Evolutionary conservation across 768 basidiomycete species (phyloP).

Genomic region (Leccinum uliginosum): DNA sequence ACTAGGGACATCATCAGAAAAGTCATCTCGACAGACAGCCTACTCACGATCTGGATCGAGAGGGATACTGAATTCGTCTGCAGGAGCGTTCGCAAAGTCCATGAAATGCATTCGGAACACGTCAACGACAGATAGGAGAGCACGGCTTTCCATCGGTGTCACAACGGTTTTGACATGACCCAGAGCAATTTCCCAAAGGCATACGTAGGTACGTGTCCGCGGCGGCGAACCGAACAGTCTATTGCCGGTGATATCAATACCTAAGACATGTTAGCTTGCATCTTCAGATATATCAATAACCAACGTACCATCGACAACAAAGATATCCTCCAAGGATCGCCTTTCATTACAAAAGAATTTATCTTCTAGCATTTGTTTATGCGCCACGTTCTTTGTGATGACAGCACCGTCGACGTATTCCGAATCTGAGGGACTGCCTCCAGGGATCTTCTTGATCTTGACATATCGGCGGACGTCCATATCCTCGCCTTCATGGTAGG

Average conservation of each 20-base stretch:
- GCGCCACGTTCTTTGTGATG: conserved; percentile 96
- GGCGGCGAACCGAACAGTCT: conserved; percentile 90
- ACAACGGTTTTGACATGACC: conserved; percentile 57
- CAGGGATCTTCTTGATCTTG: conserved; percentile 98
- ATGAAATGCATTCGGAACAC: conserved; percentile 67
- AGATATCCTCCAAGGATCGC: conserved; percentile 25
- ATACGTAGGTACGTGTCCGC: conserved; percentile 78
- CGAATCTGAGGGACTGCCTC: conserved; percentile 85
- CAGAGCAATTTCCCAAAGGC: conserved; percentile 89
- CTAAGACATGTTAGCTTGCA: conserved; percentile 32
- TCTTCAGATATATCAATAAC: not conserved
- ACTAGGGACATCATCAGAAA: conserved; percentile 42
- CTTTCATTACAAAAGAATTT: conserved; percentile 26
- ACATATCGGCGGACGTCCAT: conserved; percentile 95
- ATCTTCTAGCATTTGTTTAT: conserved; percentile 80
- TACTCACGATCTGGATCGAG: conserved; percentile 74
- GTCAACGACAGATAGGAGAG: conserved; percentile 48
- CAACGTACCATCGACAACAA: conserved; percentile 51
- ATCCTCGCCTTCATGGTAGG: conserved; percentile 80
- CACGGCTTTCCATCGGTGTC: conserved; percentile 49
- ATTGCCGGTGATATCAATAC: conserved; percentile 75
- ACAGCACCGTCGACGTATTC: conserved; percentile 97
- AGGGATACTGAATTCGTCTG: conserved; percentile 55
- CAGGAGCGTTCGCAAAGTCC: conserved; percentile 80
- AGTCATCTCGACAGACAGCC: not conserved